Percentiles rank a stretch among this genome's conserved stretches.
phyloP scores from a whole-genome alignment of 345 rosid species.

The Euphorbia lathyris region DNA sequence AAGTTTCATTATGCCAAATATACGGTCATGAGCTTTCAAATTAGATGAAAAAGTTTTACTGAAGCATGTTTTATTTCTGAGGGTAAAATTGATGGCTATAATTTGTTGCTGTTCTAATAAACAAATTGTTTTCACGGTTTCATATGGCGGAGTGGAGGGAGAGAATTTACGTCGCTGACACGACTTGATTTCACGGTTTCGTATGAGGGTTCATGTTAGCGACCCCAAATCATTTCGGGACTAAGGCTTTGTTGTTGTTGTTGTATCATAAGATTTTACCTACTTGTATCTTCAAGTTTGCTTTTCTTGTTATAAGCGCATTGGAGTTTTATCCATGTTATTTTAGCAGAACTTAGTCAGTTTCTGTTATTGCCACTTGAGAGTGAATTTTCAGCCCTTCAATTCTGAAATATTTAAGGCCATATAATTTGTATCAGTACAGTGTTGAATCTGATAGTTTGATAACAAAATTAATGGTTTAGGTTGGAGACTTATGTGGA shows the following conservation, averaged over 20 bases:
- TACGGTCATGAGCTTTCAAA: neutral
- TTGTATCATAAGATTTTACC: neutral
- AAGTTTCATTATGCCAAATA: slow-evolving; percentile 22
- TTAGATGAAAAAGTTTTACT: neutral
- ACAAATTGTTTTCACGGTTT: neutral
- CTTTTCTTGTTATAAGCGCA: neutral
- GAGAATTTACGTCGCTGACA: too few relatives aligned
- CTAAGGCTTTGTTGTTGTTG: too few relatives aligned
- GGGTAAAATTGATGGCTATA: neutral
- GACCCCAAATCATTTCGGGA: too few relatives aligned
- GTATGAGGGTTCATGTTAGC: too few relatives aligned
- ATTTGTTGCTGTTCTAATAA: neutral
- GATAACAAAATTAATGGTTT: neutral
- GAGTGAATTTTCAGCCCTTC: neutral
- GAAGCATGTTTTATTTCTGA: slow-evolving; percentile 2
- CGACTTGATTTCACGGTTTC: too few relatives aligned
- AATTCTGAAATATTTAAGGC: neutral
- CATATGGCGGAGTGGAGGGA: too few relatives aligned
- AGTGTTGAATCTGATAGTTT: neutral
- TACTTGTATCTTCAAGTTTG: neutral
- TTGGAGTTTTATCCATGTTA: neutral
- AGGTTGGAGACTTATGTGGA: slow-evolving; percentile 7
- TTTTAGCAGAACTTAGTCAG: neutral
- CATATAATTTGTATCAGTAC: neutral
- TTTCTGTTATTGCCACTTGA: neutral